Evolutionary conservation across 2,329 filamentous ascomycete species (phyloP), one percentile per base, ranked within the genome.

Genomic region (Rugonectria rugulosa): DNA sequence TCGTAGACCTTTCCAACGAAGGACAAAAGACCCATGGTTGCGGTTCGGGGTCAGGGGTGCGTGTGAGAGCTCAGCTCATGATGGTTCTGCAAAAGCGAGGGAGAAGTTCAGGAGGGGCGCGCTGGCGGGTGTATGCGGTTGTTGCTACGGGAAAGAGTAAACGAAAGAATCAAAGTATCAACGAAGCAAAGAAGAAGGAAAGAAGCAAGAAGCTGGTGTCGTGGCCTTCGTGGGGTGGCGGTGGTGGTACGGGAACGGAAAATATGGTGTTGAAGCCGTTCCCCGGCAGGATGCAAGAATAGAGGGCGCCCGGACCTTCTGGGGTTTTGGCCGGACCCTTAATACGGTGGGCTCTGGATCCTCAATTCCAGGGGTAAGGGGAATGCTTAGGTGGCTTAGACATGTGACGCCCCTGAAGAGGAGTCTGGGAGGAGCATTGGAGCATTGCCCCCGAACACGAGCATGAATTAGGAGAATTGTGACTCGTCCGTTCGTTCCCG

Each of bases 1-100:
- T 83, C 81, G 76, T 90, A 91, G 68, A 89, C 82, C 59, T 73
- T 76, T 60, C 74, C 69, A 42, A 82, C 65, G 63, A 76, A 79
- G 58, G 77, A 75, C 56, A 76, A 50, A 59, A 72, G 62, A 62
- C 75, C 75, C 78, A 82, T 81, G 63, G 64, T 68, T 67, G 52
- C 41, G 59, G 52, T 52, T 53, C 55, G 31, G 51, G 53, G 46
- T 46, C 57, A 14, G 59, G 54, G 46, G 49, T 40, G n/a, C n/a
- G n/a, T n/a, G 42, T 38, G 40, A 47, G 23, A 47, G 51, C 63
- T 72, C 34, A 68, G 56, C 32, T 60, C 65, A 68, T 68, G 60
- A 53, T 62, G 53, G 17, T 54, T 14, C 32, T 32, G 49, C 6
- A 14, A 38, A 23, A 17, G 23, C 6, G n/a, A 31, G 6, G 0